Evolutionary conservation across 257 asterid species (phyloP).

Genomic region (Thymus quinquecostatus): DNA sequence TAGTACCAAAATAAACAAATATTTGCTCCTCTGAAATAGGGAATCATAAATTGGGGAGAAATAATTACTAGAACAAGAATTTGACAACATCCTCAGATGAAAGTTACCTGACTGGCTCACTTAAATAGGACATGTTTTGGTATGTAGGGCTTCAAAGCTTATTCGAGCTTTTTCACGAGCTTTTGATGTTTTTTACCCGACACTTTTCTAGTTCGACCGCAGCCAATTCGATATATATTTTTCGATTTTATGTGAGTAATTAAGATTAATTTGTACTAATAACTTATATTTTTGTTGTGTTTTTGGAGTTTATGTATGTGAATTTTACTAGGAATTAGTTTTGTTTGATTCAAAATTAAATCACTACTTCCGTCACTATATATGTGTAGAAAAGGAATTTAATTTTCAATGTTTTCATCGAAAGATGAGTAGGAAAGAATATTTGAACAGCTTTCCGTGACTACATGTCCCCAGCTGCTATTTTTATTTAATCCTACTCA

Average conservation of each 20-base stretch:
- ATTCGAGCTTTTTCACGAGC: background rate
- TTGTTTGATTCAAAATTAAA: background rate
- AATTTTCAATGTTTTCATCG: conserved; percentile 36
- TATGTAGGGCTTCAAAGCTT: conserved; percentile 10
- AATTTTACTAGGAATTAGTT: background rate
- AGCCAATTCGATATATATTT: background rate
- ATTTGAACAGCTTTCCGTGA: conserved; percentile 54
- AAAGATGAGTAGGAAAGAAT: conserved; percentile 45
- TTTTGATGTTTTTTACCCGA: background rate
- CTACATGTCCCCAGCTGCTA: conserved; percentile 37
- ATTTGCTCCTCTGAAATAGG: background rate
- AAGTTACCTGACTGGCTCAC: conserved; percentile 28
- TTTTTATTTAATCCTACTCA: background rate
- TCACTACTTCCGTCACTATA: background rate
- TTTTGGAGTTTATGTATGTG: background rate
- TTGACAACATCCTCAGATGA: conserved; percentile 34
- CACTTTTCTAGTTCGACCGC: background rate
- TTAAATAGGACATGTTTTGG: conserved; percentile 21
- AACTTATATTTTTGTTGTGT: no score
- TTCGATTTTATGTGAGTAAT: background rate
- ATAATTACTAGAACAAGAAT: conserved; percentile 23
- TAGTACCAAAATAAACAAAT: conserved; percentile 9
- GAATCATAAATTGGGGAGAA: conserved; percentile 14
- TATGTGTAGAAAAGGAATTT: conserved; percentile 10
- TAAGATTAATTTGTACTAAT: no score